These are phyloP conservation scores for Shiraia bambusicola DNA, from an alignment of 2,329 filamentous ascomycete species.

Conservation along the genomic window DNA sequence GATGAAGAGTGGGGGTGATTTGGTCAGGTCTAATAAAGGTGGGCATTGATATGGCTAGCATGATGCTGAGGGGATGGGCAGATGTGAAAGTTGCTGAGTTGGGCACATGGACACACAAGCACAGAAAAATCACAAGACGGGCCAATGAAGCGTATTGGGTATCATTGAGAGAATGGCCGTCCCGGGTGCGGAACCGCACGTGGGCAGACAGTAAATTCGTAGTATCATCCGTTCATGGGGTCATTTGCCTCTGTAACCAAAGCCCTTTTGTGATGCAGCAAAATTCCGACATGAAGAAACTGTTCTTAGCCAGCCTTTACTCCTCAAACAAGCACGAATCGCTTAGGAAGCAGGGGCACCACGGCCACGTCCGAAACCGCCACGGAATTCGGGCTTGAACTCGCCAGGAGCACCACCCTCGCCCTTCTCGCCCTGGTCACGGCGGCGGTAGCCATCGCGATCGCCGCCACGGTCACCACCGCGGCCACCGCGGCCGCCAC, in stretches of 20 bases:
- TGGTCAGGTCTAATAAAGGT: conserved; percentile 49
- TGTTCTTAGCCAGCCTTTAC: conserved; percentile 21
- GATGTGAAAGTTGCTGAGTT: background rate
- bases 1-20: conserved; percentile 53
- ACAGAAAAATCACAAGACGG: background rate
- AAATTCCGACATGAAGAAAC: conserved; percentile 31
- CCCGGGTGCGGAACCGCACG: conserved; percentile 24
- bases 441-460: conserved; percentile 82
- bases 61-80: background rate
- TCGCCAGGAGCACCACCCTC: conserved; percentile 45
- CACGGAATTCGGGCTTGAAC: conserved; percentile 49
- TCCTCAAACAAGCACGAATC: conserved; percentile 24
- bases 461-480: conserved; percentile 66
- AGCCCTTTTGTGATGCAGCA: conserved; percentile 40
- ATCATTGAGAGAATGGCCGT: conserved; percentile 40
- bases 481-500: conserved; percentile 65
- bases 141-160: conserved; percentile 38
- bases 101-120: no score
- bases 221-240: conserved; percentile 44
- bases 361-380: conserved; percentile 46
- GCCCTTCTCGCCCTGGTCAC: conserved; percentile 63
- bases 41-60: conserved; percentile 36
- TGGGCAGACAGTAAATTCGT: conserved; percentile 38
- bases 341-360: conserved; percentile 43
- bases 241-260: conserved; percentile 36